Evolutionary conservation across 805 yeast genomes (phyloP).

Genomic region (Monosporozyma aerobia): DNA sequence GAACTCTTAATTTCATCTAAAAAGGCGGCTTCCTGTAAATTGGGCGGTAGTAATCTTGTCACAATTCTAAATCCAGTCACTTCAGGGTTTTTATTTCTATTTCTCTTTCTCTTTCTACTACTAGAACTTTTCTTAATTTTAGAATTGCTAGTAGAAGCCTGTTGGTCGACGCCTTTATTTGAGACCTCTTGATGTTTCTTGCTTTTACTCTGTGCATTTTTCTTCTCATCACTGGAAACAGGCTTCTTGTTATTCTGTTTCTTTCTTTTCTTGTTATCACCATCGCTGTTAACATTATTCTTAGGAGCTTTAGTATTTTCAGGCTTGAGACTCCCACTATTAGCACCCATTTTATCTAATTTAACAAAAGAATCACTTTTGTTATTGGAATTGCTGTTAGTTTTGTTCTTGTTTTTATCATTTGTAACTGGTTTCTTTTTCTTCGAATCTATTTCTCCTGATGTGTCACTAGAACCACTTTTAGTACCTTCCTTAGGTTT

Average conservation of each 20-base stretch:
- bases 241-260: not conserved
- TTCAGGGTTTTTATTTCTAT: slow-evolving; percentile 3
- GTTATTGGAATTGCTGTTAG: not conserved
- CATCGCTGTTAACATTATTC: not conserved
- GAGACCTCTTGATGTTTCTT: not conserved
- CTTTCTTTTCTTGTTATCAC: not conserved
- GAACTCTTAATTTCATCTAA: slow-evolving; percentile 1
- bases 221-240: not conserved
- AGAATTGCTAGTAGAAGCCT: not conserved
- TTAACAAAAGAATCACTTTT: not conserved
- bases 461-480: not conserved
- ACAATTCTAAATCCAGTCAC: slow-evolving; percentile 22
- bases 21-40: slow-evolving; percentile 30
- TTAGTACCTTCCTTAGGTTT: not conserved
- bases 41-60: slow-evolving; percentile 39
- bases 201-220: not conserved
- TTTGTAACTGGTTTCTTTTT: not conserved
- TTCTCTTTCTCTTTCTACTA: slow-evolving; percentile 5
- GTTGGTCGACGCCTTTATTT: not conserved
- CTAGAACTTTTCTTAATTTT: not conserved
- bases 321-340: not conserved
- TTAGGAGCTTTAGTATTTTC: not conserved
- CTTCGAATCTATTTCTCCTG: not conserved
- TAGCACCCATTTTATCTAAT: not conserved
- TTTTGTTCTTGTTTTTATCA: not conserved